Evolutionary conservation across 371 early-diverging fungal genomes (phyloP), one percentile per base, ranked within the genome.

Genomic region (Mortierella sp.): DNA sequence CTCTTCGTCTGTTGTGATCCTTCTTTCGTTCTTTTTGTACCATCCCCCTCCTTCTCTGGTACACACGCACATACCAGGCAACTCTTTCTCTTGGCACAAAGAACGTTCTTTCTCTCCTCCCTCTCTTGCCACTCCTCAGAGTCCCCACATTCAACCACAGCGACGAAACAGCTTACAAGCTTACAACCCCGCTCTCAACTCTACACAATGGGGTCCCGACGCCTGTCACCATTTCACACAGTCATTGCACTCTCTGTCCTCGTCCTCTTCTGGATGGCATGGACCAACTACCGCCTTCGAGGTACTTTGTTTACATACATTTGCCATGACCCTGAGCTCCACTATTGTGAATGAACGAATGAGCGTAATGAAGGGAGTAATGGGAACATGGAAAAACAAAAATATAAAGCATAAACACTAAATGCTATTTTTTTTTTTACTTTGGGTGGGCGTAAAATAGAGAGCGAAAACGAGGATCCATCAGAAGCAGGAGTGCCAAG

Each of bases 191-290:
- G 6, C 43, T 34, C n/a, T 10, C 44, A 24, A 55, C 57, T 34
- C n/a, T 3, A 13, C 28, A 24, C 43, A 37, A 84, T 84, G 78
- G 59, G 71, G 43, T 48, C 59, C 44, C 53, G 46, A 55, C 72
- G 85, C 44, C 73, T 81, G 70, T 81, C 85, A 50, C 78, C 75
- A 9, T 64, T 80, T 5, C 75, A 84, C 21, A 64, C 76, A 16
- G 48, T 84, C 73, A n/a, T 84, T 44, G 28, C 75, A 21, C 74
- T 84, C 31, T 57, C 71, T 5, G 54, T 53, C 19, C 24, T 78
- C 19, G 85, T 78, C 51, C 24, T 81, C 34, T 50, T 80, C 21
- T 84, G 81, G 85, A 71, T 84, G 16, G 67, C 71, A 57, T 84
- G 77, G 73, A 71, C 73, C 8, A 73, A 44, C 24, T 31, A 72